phyloP scores from a whole-genome alignment of 225 moss, liverwort and hornwort species.

The Marchantia polymorpha region DNA sequence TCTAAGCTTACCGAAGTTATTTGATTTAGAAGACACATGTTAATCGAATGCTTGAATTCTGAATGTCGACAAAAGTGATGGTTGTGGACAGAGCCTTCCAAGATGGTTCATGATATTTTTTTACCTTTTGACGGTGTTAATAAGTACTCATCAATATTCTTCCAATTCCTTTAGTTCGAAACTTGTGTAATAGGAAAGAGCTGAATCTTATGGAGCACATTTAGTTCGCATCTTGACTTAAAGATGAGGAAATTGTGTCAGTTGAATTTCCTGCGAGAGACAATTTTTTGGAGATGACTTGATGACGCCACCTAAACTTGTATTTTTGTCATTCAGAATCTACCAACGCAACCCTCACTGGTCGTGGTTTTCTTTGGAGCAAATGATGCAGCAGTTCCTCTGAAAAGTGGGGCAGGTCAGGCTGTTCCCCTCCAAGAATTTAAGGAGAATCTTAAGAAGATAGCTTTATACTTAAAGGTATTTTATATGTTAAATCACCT shows the following conservation, averaged over 20 bases:
- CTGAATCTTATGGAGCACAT: no score
- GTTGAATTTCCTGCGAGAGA: not conserved
- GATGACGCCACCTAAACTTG: not conserved
- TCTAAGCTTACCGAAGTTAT: no score
- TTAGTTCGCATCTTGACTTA: not conserved
- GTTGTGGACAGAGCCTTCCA: not conserved
- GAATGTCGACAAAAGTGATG: not conserved
- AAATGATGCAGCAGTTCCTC: constrained; percentile 77
- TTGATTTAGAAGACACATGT: no score
- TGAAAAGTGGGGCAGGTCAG: constrained; percentile 76
- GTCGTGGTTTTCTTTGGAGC: constrained; percentile 93
- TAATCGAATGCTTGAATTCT: not conserved
- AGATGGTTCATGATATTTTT: not conserved
- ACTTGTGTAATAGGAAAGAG: no score
- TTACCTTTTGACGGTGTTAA: no score
- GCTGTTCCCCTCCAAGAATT: constrained; percentile 78
- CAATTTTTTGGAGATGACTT: no score
- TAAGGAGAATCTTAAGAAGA: constrained; percentile 71
- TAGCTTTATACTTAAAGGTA: constrained; percentile 66
- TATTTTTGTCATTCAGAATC: constrained; percentile 46
- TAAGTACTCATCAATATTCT: no score
- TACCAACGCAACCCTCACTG: constrained; percentile 62
- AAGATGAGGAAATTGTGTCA: not conserved
- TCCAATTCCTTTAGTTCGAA: no score
- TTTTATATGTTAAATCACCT: not conserved